A percentile compares a stretch with the other conserved stretches of the same genome.
Conservation (phyloP, 208 protist species). For the Sergeia podlipaevii region DNA sequence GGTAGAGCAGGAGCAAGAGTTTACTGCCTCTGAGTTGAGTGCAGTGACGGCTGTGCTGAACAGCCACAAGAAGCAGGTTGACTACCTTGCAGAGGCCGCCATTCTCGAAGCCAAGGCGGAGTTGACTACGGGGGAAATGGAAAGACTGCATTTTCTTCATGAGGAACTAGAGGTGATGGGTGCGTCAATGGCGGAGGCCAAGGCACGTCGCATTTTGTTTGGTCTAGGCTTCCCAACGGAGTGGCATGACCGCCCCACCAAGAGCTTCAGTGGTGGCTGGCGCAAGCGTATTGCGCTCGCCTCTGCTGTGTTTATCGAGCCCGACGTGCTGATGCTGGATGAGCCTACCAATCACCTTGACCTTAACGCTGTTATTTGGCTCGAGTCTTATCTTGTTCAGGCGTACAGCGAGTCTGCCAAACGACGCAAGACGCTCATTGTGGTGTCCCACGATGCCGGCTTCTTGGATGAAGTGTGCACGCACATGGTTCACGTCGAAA, state of each 20-base stretch:
- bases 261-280: conserved; percentile 89
- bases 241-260: conserved; percentile 87
- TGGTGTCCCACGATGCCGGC: conserved; percentile 96
- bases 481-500: conserved; percentile 92
- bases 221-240: conserved; percentile 94
- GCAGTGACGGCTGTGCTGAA: conserved; percentile 85
- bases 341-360: conserved; percentile 98
- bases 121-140: conserved; percentile 61
- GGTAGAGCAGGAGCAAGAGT: conserved; percentile 97
- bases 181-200: conserved; percentile 81
- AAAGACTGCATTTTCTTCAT: conserved; percentile 77
- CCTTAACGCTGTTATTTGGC: conserved; percentile 94
- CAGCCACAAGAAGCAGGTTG: conserved; percentile 89
- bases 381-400: conserved; percentile 88
- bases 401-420: conserved; percentile 77
- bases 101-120: conserved; percentile 59
- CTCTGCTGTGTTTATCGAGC: conserved; percentile 92
- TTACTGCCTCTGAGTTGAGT: conserved; percentile 71
- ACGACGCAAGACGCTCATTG: conserved; percentile 89
- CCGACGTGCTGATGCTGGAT: conserved; percentile 95
- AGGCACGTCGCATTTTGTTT: conserved; percentile 83
- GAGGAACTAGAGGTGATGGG: conserved; percentile 94
- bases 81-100: conserved; percentile 75
- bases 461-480: conserved; percentile 96
- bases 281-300: conserved; percentile 95